Evolutionary conservation across 768 basidiomycete genomes (phyloP), one percentile per base, ranked within the genome.

Genomic region (Russula emetica): DNA sequence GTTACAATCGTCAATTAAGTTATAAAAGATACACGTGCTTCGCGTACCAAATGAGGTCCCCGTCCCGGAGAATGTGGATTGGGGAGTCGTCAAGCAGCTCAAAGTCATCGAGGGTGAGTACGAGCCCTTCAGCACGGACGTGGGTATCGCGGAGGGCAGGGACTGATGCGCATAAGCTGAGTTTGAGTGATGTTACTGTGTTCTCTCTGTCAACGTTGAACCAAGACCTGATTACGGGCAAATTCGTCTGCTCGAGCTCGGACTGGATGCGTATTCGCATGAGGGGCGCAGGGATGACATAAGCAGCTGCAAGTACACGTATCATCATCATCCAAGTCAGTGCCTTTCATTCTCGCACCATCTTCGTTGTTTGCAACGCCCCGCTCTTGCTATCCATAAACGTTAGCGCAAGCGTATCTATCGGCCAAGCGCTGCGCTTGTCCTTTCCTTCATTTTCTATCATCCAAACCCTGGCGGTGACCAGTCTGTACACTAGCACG

Each of bases 181-280:
- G 11, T 38, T 69, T 69, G 5, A 69, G 59, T 11, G 49, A 38
- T 3, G 49, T 47, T 24, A 67, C 36, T 2, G 62, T 56, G 8
- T 26, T 18, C 24, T 59, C n/a, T 40, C 20, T 44, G 26, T 51
- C 59, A 1, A 67, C 24, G 42, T 55, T 50, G 13, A 67, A 69
- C 67, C 67, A 69, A 14, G 67, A 67, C 62, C 58, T 69, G 56
- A 69, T 45, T 1, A 59, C 38, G 8, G 67, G 67, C 22, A 69
- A 32, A 6, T 56, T 62, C 5, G 66, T 16, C 54, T 60, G 63
- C 34, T 50, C 54, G 13, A 40, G n/a, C 28, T 64, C 47, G 9
- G 67, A 45, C 24, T 38, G 14, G 52, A 69, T 55, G 55, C 66
- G 67, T 34, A 69, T 51, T 63, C 67, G 64, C 66, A 69, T 67